These are phyloP conservation scores for Penicillium hesseltinei DNA, from an alignment of 2,329 filamentous ascomycete species.

Conservation along the genomic window DNA sequence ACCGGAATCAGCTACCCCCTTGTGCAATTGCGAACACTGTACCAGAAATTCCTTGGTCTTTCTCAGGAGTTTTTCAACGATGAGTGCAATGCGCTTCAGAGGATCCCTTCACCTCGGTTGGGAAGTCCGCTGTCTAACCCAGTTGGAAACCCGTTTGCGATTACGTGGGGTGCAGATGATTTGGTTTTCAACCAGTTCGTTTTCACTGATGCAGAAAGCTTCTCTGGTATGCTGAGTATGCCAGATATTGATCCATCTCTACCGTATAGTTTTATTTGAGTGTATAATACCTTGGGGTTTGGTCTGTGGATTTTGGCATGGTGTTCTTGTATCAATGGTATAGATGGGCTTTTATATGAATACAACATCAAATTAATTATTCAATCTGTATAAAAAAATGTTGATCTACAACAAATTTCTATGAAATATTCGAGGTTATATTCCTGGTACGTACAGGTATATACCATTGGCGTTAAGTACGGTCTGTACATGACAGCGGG, in stretches of 20 bases:
- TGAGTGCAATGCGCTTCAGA: neutral
- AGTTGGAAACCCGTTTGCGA: neutral
- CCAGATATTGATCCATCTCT: neutral
- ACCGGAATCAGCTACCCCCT: slow-evolving; percentile 18
- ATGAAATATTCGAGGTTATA: neutral
- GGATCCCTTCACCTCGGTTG: neutral
- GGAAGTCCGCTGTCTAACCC: neutral
- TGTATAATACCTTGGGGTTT: neutral
- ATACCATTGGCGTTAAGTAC: neutral
- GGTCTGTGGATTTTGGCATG: neutral
- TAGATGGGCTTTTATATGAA: neutral
- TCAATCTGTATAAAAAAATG: neutral
- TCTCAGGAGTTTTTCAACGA: slow-evolving; percentile 9
- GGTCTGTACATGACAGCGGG: slow-evolving; percentile 3
- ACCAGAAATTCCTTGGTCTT: slow-evolving; percentile 18
- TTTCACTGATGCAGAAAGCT: neutral
- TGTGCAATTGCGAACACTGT: slow-evolving; percentile 14
- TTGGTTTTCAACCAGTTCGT: neutral
- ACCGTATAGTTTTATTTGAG: neutral
- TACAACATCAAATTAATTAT: neutral
- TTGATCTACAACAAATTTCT: neutral
- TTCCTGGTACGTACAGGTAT: slow-evolving; percentile 6
- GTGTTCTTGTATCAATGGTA: neutral
- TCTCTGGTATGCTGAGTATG: neutral
- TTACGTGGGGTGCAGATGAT: neutral